These are phyloP conservation scores for Teratosphaeriaceae sp. DNA, from an alignment of 2,329 filamentous ascomycete species.

Conservation along the genomic window DNA sequence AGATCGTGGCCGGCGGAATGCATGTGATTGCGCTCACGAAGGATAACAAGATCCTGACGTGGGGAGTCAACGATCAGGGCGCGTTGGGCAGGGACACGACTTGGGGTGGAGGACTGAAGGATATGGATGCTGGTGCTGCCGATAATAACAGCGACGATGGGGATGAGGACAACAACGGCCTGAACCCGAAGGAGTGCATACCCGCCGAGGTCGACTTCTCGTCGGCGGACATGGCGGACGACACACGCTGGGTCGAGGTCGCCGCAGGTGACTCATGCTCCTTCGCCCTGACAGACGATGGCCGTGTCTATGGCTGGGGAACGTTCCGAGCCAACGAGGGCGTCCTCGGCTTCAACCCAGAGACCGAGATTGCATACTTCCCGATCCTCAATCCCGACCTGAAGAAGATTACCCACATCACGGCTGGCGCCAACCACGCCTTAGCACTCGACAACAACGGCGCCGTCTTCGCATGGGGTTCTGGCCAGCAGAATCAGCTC, in stretches of 20 bases:
- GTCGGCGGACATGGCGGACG: constrained; percentile 38
- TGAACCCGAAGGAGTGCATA: constrained; percentile 65
- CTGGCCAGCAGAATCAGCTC: constrained; percentile 63
- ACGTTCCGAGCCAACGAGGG: constrained; percentile 67
- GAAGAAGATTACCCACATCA: constrained; percentile 58
- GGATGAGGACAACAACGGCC: constrained; percentile 48
- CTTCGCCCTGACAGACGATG: constrained; percentile 68
- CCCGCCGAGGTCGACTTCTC: constrained; percentile 39
- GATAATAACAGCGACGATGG: constrained; percentile 50
- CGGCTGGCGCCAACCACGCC: constrained; percentile 63
- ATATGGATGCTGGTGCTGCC: constrained; percentile 44
- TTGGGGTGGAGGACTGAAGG: constrained; percentile 57
- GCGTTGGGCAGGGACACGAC: constrained; percentile 68
- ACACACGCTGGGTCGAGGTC: constrained; percentile 59
- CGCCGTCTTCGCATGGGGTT: constrained; percentile 63
- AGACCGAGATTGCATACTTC: constrained; percentile 44
- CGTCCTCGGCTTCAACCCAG: constrained; percentile 55
- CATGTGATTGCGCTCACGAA: constrained; percentile 69
- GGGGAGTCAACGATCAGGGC: constrained; percentile 82
- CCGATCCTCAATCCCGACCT: constrained; percentile 53
- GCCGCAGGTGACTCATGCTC: constrained; percentile 67
- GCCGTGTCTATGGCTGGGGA: constrained; percentile 75
- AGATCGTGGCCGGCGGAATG: constrained; percentile 74
- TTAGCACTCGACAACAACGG: constrained; percentile 61
- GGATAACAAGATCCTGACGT: constrained; percentile 75